phyloP scores from a whole-genome alignment of 352 stramenopile genomes.

The Globisporangium radiosum region DNA sequence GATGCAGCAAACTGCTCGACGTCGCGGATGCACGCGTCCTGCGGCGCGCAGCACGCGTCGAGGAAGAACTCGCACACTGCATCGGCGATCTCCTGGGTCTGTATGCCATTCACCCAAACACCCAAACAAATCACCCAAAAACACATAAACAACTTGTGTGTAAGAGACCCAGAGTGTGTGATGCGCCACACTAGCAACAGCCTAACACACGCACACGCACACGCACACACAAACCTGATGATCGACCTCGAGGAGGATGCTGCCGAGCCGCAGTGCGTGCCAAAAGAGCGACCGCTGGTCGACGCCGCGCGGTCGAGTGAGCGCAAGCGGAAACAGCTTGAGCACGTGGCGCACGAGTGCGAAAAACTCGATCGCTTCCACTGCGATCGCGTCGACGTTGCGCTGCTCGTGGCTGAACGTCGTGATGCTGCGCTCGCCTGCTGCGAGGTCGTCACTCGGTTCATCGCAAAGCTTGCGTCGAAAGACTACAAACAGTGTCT shows the following conservation, averaged over 20 bases:
- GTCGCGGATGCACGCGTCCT: conserved; percentile 28
- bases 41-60: conserved; percentile 28
- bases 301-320: conserved; percentile 18
- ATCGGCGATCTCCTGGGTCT: conserved; percentile 62
- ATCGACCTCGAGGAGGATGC: conserved; percentile 43
- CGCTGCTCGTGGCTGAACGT: conserved; percentile 25
- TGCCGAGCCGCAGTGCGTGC: conserved; percentile 34
- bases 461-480: conserved; percentile 39
- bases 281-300: conserved; percentile 30
- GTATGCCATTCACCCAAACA: not conserved
- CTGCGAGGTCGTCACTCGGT: conserved; percentile 8
- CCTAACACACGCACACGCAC: not conserved
- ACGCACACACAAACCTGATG: conserved; percentile 33
- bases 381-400: conserved; percentile 29
- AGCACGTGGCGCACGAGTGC: conserved; percentile 30
- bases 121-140: too few relatives aligned
- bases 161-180: too few relatives aligned
- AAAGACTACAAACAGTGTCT: conserved; percentile 22
- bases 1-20: conserved; percentile 28
- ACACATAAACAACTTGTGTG: too few relatives aligned
- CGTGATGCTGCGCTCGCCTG: conserved; percentile 24
- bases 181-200: not conserved
- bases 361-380: conserved; percentile 52
- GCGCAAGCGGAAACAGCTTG: conserved; percentile 31
- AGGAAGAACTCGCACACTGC: conserved; percentile 57